Evolutionary conservation across 2,329 filamentous ascomycete genomes (phyloP).

Genomic region (Hymenoscyphus repandus): DNA sequence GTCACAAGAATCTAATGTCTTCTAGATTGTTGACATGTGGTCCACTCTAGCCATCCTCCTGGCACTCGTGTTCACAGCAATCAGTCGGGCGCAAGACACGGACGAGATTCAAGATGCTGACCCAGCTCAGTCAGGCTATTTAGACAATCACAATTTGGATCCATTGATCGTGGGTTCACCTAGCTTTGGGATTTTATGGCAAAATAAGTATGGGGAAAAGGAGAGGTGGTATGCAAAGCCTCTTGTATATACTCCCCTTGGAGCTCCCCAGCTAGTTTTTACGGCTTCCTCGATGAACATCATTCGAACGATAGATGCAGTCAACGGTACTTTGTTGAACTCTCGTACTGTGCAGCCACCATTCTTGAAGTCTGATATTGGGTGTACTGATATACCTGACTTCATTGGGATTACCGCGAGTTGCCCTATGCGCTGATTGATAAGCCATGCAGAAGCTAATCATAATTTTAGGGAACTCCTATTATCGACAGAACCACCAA

Average conservation of each 20-base stretch:
- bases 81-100: constrained; percentile 15
- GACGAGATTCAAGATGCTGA: constrained; percentile 28
- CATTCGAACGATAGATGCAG: constrained; percentile 37
- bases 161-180: constrained; percentile 32
- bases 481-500: constrained; percentile 33
- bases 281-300: constrained; percentile 36
- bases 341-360: constrained; percentile 36
- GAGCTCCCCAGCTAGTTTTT: constrained; percentile 34
- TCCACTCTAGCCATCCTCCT: constrained; percentile 8
- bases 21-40: no score
- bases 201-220: constrained; percentile 27
- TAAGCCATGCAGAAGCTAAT: no score
- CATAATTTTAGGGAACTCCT: constrained; percentile 29
- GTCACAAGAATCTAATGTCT: no score
- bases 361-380: constrained; percentile 29
- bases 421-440: no score
- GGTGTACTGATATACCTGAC: constrained; percentile 37
- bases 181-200: constrained; percentile 35
- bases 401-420: constrained; percentile 33
- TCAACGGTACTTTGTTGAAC: constrained; percentile 36
- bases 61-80: constrained; percentile 13
- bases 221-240: constrained; percentile 39
- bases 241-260: constrained; percentile 38
- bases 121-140: constrained; percentile 34
- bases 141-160: constrained; percentile 38